Evolutionary conservation across 1,284 basidiomycete genomes (phyloP).

Genomic region (Ustanciosporium gigantosporum): DNA sequence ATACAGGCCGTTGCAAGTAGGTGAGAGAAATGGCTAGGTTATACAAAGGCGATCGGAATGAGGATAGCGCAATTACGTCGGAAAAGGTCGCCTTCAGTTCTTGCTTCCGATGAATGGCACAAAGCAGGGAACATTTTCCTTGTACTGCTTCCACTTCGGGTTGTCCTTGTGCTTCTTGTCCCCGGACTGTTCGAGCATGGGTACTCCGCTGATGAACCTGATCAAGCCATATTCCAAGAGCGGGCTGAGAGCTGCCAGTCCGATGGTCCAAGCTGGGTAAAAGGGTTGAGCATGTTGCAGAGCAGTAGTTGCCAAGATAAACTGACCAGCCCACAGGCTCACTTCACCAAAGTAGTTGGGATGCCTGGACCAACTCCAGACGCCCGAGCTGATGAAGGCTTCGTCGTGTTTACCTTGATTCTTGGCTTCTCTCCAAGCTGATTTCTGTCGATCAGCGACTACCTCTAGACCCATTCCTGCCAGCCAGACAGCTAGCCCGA

Average conservation of each 20-base stretch:
- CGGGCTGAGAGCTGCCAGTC: conserved; percentile 69
- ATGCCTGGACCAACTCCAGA: conserved; percentile 75
- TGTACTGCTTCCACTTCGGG: conserved; percentile 72
- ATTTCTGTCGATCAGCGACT: conserved; percentile 70
- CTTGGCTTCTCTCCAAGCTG: conserved; percentile 70
- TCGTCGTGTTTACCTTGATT: conserved; percentile 74
- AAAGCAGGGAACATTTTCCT: conserved; percentile 62
- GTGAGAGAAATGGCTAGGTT: too few relatives aligned
- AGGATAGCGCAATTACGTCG: too few relatives aligned
- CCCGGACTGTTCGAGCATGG: conserved; percentile 69
- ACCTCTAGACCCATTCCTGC: conserved; percentile 47
- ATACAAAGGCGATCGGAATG: too few relatives aligned
- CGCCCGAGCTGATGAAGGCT: conserved; percentile 72
- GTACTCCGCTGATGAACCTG: conserved; percentile 69
- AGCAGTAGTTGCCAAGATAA: conserved; percentile 63
- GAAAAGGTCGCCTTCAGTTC: conserved; percentile 12
- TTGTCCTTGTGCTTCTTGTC: conserved; percentile 73
- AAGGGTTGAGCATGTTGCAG: conserved; percentile 21
- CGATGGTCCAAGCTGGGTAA: conserved; percentile 63
- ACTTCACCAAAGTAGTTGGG: conserved; percentile 82
- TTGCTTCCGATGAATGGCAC: conserved; percentile 47
- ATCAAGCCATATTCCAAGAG: conserved; percentile 68
- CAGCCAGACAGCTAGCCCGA: conserved; percentile 68
- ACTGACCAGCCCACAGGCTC: conserved; percentile 74
- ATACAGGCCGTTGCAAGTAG: too few relatives aligned